phyloP scores from a whole-genome alignment of 768 basidiomycete species.

The Lanmaoa rubissima region DNA sequence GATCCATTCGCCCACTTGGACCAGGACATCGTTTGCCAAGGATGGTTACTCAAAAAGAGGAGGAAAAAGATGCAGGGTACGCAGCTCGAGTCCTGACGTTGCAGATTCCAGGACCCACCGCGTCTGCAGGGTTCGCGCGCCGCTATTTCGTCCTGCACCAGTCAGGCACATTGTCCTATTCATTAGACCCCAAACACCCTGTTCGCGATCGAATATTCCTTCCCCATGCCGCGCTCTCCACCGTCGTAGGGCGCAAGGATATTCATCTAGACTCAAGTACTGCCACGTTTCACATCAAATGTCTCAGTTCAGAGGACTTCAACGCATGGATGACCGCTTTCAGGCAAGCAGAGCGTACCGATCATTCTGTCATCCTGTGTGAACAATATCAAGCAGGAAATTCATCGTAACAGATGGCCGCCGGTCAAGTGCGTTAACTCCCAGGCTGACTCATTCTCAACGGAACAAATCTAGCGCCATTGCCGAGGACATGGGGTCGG shows the following conservation, averaged over 20 bases:
- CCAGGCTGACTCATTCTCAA: slow-evolving; percentile 44
- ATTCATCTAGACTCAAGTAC: slow-evolving; percentile 77
- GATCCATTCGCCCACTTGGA: slow-evolving; percentile 3
- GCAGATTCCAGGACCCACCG: not conserved
- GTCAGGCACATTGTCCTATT: slow-evolving; percentile 71
- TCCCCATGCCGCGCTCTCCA: slow-evolving; percentile 74
- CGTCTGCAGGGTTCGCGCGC: slow-evolving; percentile 69
- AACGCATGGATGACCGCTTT: slow-evolving; percentile 71
- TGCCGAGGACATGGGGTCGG: slow-evolving; percentile 66
- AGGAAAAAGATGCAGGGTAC: slow-evolving; percentile 86
- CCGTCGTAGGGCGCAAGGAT: slow-evolving; percentile 67
- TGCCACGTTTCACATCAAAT: slow-evolving; percentile 82
- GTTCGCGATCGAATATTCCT: slow-evolving; percentile 67
- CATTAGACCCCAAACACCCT: slow-evolving; percentile 69
- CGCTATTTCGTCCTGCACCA: slow-evolving; percentile 73
- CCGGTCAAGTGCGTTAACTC: slow-evolving; percentile 36
- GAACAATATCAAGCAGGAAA: slow-evolving; percentile 44
- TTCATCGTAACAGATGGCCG: slow-evolving; percentile 48
- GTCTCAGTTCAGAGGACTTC: slow-evolving; percentile 69
- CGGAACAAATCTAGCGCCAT: slow-evolving; percentile 49
- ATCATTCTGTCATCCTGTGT: slow-evolving; percentile 11
- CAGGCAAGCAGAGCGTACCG: slow-evolving; percentile 44
- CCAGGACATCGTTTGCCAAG: slow-evolving; percentile 49
- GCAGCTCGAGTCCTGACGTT: slow-evolving; percentile 2
- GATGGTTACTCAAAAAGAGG: slow-evolving; percentile 86